Conservation (phyloP, 1,284 basidiomycete genomes). For the Grifola frondosa region DNA sequence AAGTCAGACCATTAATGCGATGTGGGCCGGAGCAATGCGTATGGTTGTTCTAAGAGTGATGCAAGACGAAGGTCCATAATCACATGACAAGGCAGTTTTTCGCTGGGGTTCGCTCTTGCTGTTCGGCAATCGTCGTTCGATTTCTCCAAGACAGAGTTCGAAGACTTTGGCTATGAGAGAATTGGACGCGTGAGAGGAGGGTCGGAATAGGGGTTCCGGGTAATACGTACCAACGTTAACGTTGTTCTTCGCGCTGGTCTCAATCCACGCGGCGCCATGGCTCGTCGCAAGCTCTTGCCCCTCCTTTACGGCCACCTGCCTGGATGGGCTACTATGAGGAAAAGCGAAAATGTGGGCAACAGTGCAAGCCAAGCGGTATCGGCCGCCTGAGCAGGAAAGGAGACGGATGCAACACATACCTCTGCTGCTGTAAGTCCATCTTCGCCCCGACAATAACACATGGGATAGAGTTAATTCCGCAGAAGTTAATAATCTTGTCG, state of each 20-base stretch:
- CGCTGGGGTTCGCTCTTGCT: slow-evolving; percentile 57
- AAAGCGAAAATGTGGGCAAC: slow-evolving; percentile 25
- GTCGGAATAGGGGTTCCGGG: slow-evolving; percentile 3
- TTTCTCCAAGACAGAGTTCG: slow-evolving; percentile 84
- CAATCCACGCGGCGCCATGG: slow-evolving; percentile 79
- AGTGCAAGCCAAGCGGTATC: slow-evolving; percentile 7
- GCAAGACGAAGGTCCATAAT: slow-evolving; percentile 26
- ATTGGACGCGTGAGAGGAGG: slow-evolving; percentile 10
- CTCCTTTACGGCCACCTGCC: slow-evolving; percentile 77
- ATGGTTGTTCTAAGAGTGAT: slow-evolving; percentile 21
- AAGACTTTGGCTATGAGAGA: slow-evolving; percentile 74
- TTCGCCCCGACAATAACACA: slow-evolving; percentile 98
- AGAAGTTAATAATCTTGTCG: slow-evolving; percentile 97
- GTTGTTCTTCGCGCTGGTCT: slow-evolving; percentile 89
- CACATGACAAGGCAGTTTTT: slow-evolving; percentile 73
- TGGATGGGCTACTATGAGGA: slow-evolving; percentile 40
- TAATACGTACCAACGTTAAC: slow-evolving; percentile 80
- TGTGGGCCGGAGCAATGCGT: slow-evolving; percentile 20
- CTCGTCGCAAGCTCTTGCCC: slow-evolving; percentile 75
- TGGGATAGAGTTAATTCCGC: slow-evolving; percentile 86
- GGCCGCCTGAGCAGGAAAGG: slow-evolving; percentile 7
- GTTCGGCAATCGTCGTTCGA: slow-evolving; percentile 70
- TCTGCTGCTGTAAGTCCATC: slow-evolving; percentile 78
- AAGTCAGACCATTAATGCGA: slow-evolving; percentile 23
- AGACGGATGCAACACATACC: slow-evolving; percentile 43